Base-by-base conservation (phyloP, 2,329 filamentous ascomycete species). In the Aciculosporium take region DNA sequence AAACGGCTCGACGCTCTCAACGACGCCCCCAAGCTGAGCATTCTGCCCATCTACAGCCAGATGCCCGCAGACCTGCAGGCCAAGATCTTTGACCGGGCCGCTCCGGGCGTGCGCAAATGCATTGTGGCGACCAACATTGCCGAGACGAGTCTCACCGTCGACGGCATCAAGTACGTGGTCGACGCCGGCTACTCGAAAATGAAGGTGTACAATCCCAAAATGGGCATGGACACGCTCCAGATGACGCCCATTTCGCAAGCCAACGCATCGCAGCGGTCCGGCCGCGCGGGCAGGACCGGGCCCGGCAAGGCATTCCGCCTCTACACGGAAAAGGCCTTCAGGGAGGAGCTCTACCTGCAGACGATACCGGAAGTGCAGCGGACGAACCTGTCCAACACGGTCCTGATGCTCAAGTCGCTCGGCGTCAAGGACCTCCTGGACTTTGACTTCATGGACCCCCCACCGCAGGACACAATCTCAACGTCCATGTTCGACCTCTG, bases 361-460 rank as follows among this genome's bases (percentile, higher is more conserved):
- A 94, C 91, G 0, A 98, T 98, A 37, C 91, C 91, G 0, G 91
- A 98, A 57, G 96, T 98, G 32, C 91, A 98, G 62, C 76, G 91
- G 15, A 98, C 91, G 0, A 98, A 96, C 53, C 74, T 98, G 2
- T 81, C 86, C 53, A 96, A 96, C 53, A 96, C 88, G 0, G 89
- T 98, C 3, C 70, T 98, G 12, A 75, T 98, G 37, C 72, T 98
- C 36, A 98, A 98, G 57, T 94, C 86, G 0, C 73, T 98, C 0
- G 91, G 91, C 0, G 89, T 98, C 15, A 89, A 85, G 55, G 88
- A 98, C 51, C 69, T 98, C 8, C 65, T 98, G 1, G 89, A 98
- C 59, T 98, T 98, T 55, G 87, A 96, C 58, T 98, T 98, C 53
- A 96, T 98, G 89, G 91, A 98, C 51, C 91, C 91, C 2, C 91